phyloP scores from a whole-genome alignment of 2,329 filamentous ascomycete species.

The Pyricularia grisea region DNA sequence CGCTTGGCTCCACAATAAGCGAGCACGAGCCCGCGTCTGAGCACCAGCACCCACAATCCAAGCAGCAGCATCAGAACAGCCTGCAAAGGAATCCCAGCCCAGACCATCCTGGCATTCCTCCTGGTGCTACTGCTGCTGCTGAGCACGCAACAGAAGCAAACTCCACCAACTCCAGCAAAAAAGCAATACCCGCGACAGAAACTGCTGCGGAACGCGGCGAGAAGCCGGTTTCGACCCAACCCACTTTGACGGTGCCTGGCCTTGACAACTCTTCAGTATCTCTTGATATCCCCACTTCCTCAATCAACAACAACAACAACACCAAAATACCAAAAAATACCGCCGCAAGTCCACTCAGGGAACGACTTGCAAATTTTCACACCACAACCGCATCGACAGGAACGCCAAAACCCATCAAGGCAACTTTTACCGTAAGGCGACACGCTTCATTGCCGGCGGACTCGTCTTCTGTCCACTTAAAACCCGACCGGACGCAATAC shows the following conservation, averaged over 20 bases:
- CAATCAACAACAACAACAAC: conserved; percentile 7
- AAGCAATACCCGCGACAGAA: not conserved
- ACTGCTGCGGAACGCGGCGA: not conserved
- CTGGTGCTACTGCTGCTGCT: conserved; percentile 7
- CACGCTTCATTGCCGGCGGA: conserved; percentile 29
- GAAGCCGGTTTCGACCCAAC: conserved; percentile 4
- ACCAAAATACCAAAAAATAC: not conserved
- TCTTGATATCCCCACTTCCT: conserved; percentile 3
- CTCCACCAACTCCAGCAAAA: not conserved
- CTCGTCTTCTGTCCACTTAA: conserved; percentile 9
- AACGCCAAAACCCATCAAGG: conserved; percentile 10
- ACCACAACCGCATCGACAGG: conserved; percentile 15
- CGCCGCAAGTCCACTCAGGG: conserved; percentile 7
- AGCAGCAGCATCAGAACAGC: not conserved
- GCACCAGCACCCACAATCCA: not conserved
- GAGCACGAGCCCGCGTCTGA: not conserved
- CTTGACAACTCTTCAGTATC: not conserved
- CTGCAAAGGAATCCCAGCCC: conserved; percentile 15
- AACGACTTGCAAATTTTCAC: conserved; percentile 28
- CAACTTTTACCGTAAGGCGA: conserved; percentile 19
- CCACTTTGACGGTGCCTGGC: conserved; percentile 2
- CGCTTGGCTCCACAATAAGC: not conserved
- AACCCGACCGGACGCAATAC: not conserved
- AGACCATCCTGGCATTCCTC: conserved; percentile 1
- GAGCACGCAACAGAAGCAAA: conserved; percentile 7